A percentile compares a stretch with the other conserved stretches of the same genome.
phyloP scores from a whole-genome alignment of 768 basidiomycete species.

The Trametes cingulata region DNA sequence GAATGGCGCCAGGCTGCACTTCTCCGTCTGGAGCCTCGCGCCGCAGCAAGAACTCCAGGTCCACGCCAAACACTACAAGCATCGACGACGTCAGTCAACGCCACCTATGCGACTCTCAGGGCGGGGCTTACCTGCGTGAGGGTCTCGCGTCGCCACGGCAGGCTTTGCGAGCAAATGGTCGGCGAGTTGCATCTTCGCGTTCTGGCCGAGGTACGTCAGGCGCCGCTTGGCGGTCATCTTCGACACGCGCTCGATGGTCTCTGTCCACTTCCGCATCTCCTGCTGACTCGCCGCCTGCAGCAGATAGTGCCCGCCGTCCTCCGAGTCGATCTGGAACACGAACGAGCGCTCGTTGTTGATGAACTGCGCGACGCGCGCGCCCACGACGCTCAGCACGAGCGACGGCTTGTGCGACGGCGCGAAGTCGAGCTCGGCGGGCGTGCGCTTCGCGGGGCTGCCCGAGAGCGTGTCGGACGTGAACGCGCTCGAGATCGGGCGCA shows the following conservation, averaged over 20 bases:
- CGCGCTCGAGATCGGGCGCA: conserved; percentile 87
- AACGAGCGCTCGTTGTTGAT: conserved; percentile 83
- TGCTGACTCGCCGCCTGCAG: conserved; percentile 70
- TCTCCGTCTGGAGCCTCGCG: conserved; percentile 58
- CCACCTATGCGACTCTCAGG: too few species aligned
- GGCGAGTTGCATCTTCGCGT: conserved; percentile 69
- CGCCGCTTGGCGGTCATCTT: conserved; percentile 76
- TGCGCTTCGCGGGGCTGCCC: conserved; percentile 47
- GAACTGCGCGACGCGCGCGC: conserved; percentile 67
- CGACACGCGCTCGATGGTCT: conserved; percentile 68
- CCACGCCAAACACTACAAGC: conserved; percentile 62
- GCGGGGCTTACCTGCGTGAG: conserved; percentile 58
- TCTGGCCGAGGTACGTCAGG: conserved; percentile 76
- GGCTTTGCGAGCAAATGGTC: conserved; percentile 73
- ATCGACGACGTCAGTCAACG: neutral
- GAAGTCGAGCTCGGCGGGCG: conserved; percentile 77
- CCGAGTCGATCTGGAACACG: conserved; percentile 80
- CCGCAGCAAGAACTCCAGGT: conserved; percentile 64
- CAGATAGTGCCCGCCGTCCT: conserved; percentile 83
- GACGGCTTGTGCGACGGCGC: conserved; percentile 69
- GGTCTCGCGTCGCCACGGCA: conserved; percentile 62
- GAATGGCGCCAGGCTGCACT: conserved; percentile 59
- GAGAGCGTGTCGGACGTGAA: conserved; percentile 66
- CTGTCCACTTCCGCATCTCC: conserved; percentile 79
- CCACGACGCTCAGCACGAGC: conserved; percentile 71